Conservation (phyloP, 257 asterid species). For the Solanum tacnaense region DNA sequence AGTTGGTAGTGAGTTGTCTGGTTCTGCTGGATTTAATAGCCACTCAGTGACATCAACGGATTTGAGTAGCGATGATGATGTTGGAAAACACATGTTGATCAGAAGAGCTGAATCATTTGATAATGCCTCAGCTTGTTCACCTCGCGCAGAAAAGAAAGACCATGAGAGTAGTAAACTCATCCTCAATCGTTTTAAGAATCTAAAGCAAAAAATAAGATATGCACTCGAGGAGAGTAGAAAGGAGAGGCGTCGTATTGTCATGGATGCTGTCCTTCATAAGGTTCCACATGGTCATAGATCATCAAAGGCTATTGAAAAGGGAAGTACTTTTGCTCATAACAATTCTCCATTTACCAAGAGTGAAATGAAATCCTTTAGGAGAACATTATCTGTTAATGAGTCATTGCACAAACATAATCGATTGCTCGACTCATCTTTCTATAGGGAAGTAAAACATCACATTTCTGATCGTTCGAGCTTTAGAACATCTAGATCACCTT, state of each 20-base stretch:
- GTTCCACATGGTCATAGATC: slow-evolving; percentile 43
- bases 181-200: slow-evolving; percentile 48
- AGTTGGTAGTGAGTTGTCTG: neutral
- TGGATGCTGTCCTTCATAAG: slow-evolving; percentile 69
- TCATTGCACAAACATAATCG: slow-evolving; percentile 38
- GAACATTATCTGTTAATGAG: slow-evolving; percentile 46
- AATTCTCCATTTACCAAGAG: slow-evolving; percentile 5
- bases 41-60: neutral
- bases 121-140: slow-evolving; percentile 7
- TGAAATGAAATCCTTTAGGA: slow-evolving; percentile 11
- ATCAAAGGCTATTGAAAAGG: slow-evolving; percentile 9
- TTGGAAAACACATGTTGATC: neutral
- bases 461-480: slow-evolving; percentile 14
- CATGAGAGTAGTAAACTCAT: slow-evolving; percentile 28
- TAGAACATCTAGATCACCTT: slow-evolving; percentile 5
- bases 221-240: slow-evolving; percentile 54
- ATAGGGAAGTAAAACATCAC: slow-evolving; percentile 23
- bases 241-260: slow-evolving; percentile 55
- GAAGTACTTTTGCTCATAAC: neutral
- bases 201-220: slow-evolving; percentile 43
- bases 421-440: slow-evolving; percentile 18
- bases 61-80: neutral
- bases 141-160: slow-evolving; percentile 12
- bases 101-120: slow-evolving; percentile 5
- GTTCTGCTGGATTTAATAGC: neutral